Percentiles rank a stretch among this genome's conserved stretches.
Evolutionary conservation across 495 filamentous ascomycete species (phyloP).

Genomic region (Gamarada debralockiae): DNA sequence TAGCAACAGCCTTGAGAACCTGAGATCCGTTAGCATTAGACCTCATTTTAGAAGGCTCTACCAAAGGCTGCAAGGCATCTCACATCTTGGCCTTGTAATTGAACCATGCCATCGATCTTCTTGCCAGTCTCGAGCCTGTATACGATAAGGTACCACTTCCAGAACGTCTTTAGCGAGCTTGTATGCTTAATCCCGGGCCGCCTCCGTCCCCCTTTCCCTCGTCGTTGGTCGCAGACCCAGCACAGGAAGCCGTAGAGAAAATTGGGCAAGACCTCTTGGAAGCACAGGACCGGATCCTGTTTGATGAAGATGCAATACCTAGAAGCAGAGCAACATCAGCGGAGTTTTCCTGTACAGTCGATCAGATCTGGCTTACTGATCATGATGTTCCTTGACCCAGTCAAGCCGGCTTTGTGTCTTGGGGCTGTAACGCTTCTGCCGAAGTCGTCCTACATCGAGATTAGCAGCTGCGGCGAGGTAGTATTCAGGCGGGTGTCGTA

Average conservation of each 20-base stretch:
- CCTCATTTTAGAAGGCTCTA: background rate
- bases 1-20: background rate
- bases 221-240: constrained; percentile 29
- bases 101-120: constrained; percentile 44
- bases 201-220: constrained; percentile 33
- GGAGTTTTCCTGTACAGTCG: too few species aligned
- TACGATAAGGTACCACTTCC: constrained; percentile 35
- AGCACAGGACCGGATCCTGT: too few species aligned
- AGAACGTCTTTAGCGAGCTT: constrained; percentile 34
- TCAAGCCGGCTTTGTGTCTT: constrained; percentile 12
- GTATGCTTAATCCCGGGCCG: constrained; percentile 29
- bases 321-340: too few species aligned
- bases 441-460: constrained; percentile 12
- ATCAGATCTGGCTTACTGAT: too few species aligned
- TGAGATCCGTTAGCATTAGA: background rate
- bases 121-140: constrained; percentile 46
- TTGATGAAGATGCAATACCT: too few species aligned
- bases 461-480: constrained; percentile 5
- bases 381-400: too few species aligned
- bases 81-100: constrained; percentile 18
- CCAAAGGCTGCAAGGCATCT: background rate
- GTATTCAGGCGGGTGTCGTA: constrained; percentile 12
- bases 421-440: constrained; percentile 12
- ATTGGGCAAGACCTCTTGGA: background rate
- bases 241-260: constrained; percentile 25